Base-by-base conservation (phyloP, 1,284 basidiomycete species). In the Sanghuangporus sanghuang region DNA sequence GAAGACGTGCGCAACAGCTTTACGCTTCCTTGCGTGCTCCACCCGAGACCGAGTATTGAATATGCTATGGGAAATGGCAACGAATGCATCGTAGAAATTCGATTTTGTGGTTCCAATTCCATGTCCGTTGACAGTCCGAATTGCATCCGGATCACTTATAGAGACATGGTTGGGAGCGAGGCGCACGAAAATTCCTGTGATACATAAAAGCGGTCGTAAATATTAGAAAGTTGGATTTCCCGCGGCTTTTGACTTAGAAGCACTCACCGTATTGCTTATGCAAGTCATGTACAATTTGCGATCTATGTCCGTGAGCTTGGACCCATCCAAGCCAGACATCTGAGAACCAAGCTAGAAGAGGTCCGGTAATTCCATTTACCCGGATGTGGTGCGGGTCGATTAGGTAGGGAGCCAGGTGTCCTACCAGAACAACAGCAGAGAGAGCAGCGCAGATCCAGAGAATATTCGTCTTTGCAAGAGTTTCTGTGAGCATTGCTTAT, bases 151-250 rank as follows among this genome's bases (percentile, higher is more conserved):
- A 71, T 93, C 87, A 16, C 90, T 84, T 61, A 96, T 83, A 4
- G 92, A 94, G 35, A 95, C 77, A 70, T 95, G 92, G 73, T 95
- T 93, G 0, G 93, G 94, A 0, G 92, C 90, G 65, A 96, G 79
- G 67, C 94, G 89, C n/a, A 95, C 89, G 62, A 93, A 81, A 2
- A 83, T 83, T 48, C 92, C 92, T 92, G 65, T 12, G 27, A 27
- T 23, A 52, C 8, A 9, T 6, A 6, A 14, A 23, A 52, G 50
- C 21, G 2, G 16, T 8, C 12, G 3, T 23, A 16, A 3, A 32
- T 32, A 5, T 32, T 32, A 44, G 27, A 32, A 3, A 32, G 5
- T 5, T 32, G 27, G 27, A 32, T 32, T 32, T 32, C 27, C 27
- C 27, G 27, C 27, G 27, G 27, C 27, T 32, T 11, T 5, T n/a